phyloP scores from a whole-genome alignment of 2,329 filamentous ascomycete species.

The Colletotrichum sp. region DNA sequence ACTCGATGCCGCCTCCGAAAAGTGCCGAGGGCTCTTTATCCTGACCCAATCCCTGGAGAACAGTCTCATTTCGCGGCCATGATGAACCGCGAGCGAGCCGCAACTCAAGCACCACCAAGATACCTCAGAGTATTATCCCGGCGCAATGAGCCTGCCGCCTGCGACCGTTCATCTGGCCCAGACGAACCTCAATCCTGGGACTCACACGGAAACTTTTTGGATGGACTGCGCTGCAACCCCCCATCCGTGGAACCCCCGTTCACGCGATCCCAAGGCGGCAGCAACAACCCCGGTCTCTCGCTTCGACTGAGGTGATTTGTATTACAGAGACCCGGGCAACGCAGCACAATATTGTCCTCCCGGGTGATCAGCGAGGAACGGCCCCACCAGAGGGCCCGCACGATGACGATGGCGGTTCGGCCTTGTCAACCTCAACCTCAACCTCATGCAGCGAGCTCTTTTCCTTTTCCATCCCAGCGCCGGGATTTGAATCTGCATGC shows the following conservation, averaged over 20 bases:
- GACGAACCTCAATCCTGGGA: conserved; percentile 6
- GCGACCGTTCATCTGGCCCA: conserved; percentile 1
- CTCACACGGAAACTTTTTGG: background rate
- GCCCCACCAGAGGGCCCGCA: conserved; percentile 1
- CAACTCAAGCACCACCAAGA: background rate
- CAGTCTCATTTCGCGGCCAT: background rate
- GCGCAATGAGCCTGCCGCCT: background rate
- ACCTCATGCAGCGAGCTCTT: background rate
- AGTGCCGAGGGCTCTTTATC: background rate
- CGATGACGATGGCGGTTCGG: conserved; percentile 10
- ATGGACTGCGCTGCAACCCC: conserved; percentile 4
- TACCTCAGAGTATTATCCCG: background rate
- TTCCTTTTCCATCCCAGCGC: background rate
- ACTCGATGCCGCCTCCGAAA: background rate
- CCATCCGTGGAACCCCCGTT: background rate
- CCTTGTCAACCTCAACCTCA: background rate
- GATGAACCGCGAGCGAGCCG: background rate
- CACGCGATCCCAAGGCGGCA: background rate
- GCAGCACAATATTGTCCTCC: background rate
- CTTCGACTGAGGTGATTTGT: conserved; percentile 5
- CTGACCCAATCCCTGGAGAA: background rate
- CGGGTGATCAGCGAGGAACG: background rate
- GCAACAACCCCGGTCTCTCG: background rate
- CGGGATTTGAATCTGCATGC: background rate
- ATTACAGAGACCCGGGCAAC: background rate